Base-by-base conservation (phyloP, 495 filamentous ascomycete species). In the Pyrenula massariospora region DNA sequence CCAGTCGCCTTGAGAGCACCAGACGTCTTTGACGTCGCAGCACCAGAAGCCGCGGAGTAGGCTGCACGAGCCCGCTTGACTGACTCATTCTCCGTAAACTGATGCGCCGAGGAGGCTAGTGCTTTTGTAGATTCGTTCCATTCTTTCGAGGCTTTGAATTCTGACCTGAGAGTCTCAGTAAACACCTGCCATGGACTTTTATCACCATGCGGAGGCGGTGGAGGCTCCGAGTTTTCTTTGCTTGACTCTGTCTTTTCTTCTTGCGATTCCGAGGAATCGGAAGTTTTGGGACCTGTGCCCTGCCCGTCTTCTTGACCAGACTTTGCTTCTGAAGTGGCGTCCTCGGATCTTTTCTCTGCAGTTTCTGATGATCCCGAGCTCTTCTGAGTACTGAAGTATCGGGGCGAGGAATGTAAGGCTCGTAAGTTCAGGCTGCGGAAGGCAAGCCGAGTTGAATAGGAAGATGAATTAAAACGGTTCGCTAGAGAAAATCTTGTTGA, bases 121-220 rank as follows among this genome's bases (percentile, higher is more conserved):
- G 91, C 89, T 68, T 97, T 96, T 19, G 91, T 98, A 49, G 89
- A 95, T 62, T 98, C 93, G 63, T 97, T 93, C 93, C 94, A 98
- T 70, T 98, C 93, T 67, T 97, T 95, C 19, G 93, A 97, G 24
- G 91, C 87, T 66, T 96, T 91, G 71, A 98, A 93, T 66, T 97
- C 93, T 53, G 77, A 75, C 64, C 88, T 82, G 68, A 98, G 81
- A 55, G 93, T 98, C 62, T 98, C 93, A 58, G 89, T 87, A 76
- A 98, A 98, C 47, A 98, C 93, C 70, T 96, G 89, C 88, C 93
- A 96, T 25, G 93, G 93, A 8, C 92, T 88, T 74, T 98, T 98
- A 71, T 95, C 89, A 58, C 93, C 94, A 63, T 98, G 94, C 5
- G 93, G 93, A 21, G 93, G 92, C 5, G 92, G 94, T 21, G 88